Evolutionary conservation across 768 basidiomycete genomes (phyloP), one percentile per base, ranked within the genome.

Genomic region (Trametes villosa): DNA sequence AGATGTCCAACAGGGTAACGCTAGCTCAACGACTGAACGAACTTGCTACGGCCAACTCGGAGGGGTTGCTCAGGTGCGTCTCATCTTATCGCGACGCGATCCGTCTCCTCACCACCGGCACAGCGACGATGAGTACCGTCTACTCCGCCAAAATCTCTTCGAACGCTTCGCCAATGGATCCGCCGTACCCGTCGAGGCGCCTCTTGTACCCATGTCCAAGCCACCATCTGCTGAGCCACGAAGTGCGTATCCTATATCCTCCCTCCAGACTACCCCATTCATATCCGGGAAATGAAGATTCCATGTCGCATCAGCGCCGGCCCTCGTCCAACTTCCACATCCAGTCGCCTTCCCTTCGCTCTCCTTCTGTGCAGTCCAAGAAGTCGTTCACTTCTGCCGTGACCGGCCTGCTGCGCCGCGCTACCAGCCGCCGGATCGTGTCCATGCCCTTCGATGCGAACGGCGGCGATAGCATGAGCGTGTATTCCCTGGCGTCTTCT

Each of bases 91-190:
- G 12, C 15, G 4, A 20, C n/a, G 44, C 29, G 18, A n/a, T n/a
- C n/a, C n/a, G n/a, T n/a, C n/a, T n/a, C n/a, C n/a, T n/a, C 44
- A 26, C 12, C 22, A 26, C 44, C 11, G 8, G 24, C 8, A 9
- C 72, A 94, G 92, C 70, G 89, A 94, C 73, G 90, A 93, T 65
- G 92, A 92, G 70, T 94, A 94, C 71, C 86, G 92, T 51, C 72
- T 94, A 42, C 81, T 94, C 13, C 86, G 92, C 44, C 91, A 92
- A 72, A 91, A 87, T 69, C 78, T 94, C 38, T 94, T 94, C 66
- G 90, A 93, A 71, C 84, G 92, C 53, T 85, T 91, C 67, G 81
- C 89, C 17, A 83, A 76, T 61, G 80, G 78, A 51, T 76, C 83
- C 26, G 69, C 76, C 9, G 78, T 89, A 22, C 89, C 90, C 6